Conservation (phyloP, 257 asterid genomes). For the Lycium ferocissimum region DNA sequence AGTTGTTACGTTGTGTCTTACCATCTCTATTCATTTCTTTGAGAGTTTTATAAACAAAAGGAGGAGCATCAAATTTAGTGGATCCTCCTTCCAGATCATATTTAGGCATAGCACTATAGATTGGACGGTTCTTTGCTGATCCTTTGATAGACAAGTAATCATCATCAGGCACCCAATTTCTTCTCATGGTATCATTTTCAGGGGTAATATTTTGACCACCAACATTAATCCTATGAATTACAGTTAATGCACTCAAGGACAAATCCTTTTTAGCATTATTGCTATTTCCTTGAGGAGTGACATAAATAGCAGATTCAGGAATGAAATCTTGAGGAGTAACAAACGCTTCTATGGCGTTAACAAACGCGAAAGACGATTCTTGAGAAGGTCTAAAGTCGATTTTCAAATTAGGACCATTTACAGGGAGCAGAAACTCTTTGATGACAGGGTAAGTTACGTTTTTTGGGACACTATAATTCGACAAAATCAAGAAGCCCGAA, state of each 20-base stretch:
- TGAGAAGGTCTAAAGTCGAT: slow-evolving; percentile 48
- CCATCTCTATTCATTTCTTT: slow-evolving; percentile 37
- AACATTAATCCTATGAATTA: slow-evolving; percentile 61
- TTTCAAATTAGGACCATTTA: slow-evolving; percentile 37
- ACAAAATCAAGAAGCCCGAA: slow-evolving; percentile 42
- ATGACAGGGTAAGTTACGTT: slow-evolving; percentile 33
- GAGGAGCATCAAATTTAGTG: slow-evolving; percentile 52
- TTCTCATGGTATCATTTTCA: slow-evolving; percentile 45
- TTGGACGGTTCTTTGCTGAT: not conserved
- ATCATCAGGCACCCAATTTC: slow-evolving; percentile 68
- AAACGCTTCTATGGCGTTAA: slow-evolving; percentile 64
- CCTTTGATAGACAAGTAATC: not conserved
- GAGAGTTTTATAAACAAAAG: slow-evolving; percentile 55
- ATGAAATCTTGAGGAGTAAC: slow-evolving; percentile 47
- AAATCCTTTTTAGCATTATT: not conserved
- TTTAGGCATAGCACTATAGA: not conserved
- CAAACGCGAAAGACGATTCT: slow-evolving; percentile 47
- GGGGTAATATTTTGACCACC: slow-evolving; percentile 50
- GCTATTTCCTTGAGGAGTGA: slow-evolving; percentile 23
- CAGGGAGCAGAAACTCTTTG: slow-evolving; percentile 51
- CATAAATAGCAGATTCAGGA: slow-evolving; percentile 18
- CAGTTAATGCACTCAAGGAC: slow-evolving; percentile 32
- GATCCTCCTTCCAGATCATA: slow-evolving; percentile 10
- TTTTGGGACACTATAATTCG: slow-evolving; percentile 42
- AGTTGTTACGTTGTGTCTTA: not conserved